These are phyloP conservation scores for Eurotiales sp. DNA, from an alignment of 2,329 filamentous ascomycete species.

Conservation along the genomic window DNA sequence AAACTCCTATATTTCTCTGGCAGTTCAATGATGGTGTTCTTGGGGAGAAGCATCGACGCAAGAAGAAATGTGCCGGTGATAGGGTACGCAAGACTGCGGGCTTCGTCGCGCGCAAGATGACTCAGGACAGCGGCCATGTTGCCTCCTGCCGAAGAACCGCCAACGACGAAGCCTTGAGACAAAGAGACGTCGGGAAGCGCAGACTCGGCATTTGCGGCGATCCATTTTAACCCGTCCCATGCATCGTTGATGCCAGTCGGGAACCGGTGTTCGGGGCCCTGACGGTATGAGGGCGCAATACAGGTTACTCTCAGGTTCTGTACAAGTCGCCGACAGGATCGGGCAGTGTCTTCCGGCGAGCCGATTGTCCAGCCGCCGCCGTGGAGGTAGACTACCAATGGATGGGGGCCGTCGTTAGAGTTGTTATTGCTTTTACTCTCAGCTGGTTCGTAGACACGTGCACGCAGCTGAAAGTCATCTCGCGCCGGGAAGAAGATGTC, in stretches of 20 bases:
- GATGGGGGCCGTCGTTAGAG: background rate
- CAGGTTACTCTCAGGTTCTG: constrained; percentile 10
- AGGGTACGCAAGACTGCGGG: constrained; percentile 34
- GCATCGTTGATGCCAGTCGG: constrained; percentile 36
- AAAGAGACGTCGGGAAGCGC: constrained; percentile 42
- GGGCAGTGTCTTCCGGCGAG: constrained; percentile 4
- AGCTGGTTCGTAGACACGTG: constrained; percentile 6
- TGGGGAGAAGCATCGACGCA: constrained; percentile 17
- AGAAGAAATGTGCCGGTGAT: constrained; percentile 42
- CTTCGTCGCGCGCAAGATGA: constrained; percentile 33
- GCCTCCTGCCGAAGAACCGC: constrained; percentile 48
- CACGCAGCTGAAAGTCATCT: constrained; percentile 10
- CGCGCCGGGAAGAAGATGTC: constrained; percentile 10
- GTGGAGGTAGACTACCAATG: constrained; percentile 10
- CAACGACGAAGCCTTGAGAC: constrained; percentile 46
- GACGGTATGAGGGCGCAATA: constrained; percentile 30
- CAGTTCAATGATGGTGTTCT: too few species aligned
- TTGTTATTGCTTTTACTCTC: background rate
- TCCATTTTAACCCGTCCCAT: constrained; percentile 31
- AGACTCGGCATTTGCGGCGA: constrained; percentile 27
- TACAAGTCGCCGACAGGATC: constrained; percentile 17
- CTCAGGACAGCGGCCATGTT: constrained; percentile 31
- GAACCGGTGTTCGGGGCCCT: constrained; percentile 37
- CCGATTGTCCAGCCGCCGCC: constrained; percentile 14
- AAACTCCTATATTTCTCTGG: constrained; percentile 25